Evolutionary conservation across 768 basidiomycete genomes (phyloP).

Genomic region (Hygrophorus pudorinus): DNA sequence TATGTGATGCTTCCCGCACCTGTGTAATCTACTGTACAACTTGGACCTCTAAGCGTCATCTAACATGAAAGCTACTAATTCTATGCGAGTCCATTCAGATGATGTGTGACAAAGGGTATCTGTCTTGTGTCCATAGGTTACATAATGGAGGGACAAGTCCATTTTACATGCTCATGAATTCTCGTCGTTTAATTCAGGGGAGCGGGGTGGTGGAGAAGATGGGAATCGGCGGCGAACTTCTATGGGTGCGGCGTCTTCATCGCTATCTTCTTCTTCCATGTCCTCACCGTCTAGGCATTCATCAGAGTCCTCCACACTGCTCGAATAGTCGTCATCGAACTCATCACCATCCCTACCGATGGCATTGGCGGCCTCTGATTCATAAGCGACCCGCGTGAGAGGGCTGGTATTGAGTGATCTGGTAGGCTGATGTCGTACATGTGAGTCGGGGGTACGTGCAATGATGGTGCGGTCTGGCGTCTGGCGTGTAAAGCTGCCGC

Average conservation of each 20-base stretch:
- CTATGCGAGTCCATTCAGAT: slow-evolving; percentile 7
- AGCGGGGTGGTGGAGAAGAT: slow-evolving; percentile 17
- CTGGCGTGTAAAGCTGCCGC: not conserved
- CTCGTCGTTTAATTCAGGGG: not conserved
- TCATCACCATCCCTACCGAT: slow-evolving; percentile 7
- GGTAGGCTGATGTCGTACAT: not conserved
- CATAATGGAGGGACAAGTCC: not conserved
- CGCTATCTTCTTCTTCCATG: slow-evolving; percentile 26
- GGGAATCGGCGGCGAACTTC: slow-evolving; percentile 4
- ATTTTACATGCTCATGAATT: not conserved
- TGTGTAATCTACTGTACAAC: slow-evolving; percentile 23
- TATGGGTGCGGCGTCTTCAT: slow-evolving; percentile 8
- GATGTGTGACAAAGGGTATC: too few species aligned
- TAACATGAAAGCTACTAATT: slow-evolving; percentile 14
- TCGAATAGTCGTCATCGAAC: slow-evolving; percentile 8
- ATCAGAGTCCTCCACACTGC: slow-evolving; percentile 14
- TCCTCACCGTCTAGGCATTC: slow-evolving; percentile 21
- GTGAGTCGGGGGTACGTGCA: not conserved
- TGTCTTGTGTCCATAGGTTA: not conserved
- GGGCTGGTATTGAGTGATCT: slow-evolving; percentile 5
- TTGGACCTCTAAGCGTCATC: slow-evolving; percentile 15
- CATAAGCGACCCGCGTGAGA: slow-evolving; percentile 8
- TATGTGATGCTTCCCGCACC: slow-evolving; percentile 14
- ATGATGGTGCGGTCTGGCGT: not conserved
- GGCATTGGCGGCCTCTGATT: slow-evolving; percentile 32